Evolutionary conservation across 2,329 filamentous ascomycete genomes (phyloP).

Genomic region (Emergomyces africanus): DNA sequence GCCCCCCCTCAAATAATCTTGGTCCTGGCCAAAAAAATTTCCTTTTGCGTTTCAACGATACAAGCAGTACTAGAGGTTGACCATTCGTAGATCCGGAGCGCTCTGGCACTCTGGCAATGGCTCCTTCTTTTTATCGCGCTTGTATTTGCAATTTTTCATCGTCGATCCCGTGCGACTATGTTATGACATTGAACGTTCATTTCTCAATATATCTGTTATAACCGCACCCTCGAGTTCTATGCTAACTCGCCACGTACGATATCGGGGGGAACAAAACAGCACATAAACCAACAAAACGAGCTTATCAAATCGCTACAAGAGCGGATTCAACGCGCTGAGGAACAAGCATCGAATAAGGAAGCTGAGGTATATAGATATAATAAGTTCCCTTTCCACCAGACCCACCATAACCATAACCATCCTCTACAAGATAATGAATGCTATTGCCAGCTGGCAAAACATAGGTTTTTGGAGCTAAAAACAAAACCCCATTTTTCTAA

Average conservation of each 20-base stretch:
- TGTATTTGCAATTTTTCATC: constrained; percentile 10
- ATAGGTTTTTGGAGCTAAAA: background rate
- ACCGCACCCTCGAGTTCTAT: constrained; percentile 5
- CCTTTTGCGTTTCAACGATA: background rate
- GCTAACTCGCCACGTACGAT: constrained; percentile 7
- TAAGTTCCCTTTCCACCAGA: background rate
- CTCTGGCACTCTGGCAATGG: constrained; percentile 12
- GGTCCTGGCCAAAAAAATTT: background rate
- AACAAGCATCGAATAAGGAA: constrained; percentile 27
- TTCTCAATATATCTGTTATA: constrained; percentile 4
- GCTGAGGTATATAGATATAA: constrained; percentile 20
- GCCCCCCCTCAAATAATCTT: background rate
- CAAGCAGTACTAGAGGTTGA: constrained; percentile 8
- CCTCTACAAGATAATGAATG: background rate
- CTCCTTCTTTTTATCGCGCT: constrained; percentile 9
- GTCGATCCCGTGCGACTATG: constrained; percentile 6
- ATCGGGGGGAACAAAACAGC: constrained; percentile 15
- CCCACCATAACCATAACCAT: background rate
- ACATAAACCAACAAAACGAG: constrained; percentile 32
- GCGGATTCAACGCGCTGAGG: constrained; percentile 28
- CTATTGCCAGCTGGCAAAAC: background rate
- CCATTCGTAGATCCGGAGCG: constrained; percentile 10
- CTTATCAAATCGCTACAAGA: constrained; percentile 31
- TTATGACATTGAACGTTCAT: constrained; percentile 8
- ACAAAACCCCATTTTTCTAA: background rate